phyloP scores from a whole-genome alignment of 148 eudicot genomes.

The Vaccinium vitisidaea region DNA sequence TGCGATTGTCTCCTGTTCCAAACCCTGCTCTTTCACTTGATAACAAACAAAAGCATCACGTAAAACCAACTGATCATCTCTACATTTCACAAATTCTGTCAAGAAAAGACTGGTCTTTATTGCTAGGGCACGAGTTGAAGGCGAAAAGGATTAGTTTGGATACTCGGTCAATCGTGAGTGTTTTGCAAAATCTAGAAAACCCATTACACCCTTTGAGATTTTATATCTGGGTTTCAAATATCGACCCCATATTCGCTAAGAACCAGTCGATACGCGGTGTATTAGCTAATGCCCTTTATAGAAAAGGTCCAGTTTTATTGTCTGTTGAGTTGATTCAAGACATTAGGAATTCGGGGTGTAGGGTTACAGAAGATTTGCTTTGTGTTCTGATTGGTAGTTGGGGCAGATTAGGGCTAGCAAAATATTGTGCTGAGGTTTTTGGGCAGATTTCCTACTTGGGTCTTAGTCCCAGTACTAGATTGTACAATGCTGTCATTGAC shows the following conservation, averaged over 20 bases:
- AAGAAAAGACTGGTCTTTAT: slow-evolving; percentile 78
- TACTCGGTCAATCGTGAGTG: slow-evolving; percentile 50
- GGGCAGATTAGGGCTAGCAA: slow-evolving; percentile 95
- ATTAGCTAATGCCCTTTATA: slow-evolving; percentile 50
- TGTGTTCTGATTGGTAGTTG: slow-evolving; percentile 84
- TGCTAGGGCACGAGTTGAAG: slow-evolving; percentile 72
- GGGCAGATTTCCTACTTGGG: slow-evolving; percentile 85
- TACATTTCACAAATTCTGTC: slow-evolving; percentile 53
- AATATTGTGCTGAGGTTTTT: slow-evolving; percentile 78
- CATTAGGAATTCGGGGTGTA: slow-evolving; percentile 51
- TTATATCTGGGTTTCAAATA: slow-evolving; percentile 74
- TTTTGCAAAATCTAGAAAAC: slow-evolving; percentile 80
- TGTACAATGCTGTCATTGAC: slow-evolving; percentile 95
- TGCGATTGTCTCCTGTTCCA: slow-evolving; percentile 16
- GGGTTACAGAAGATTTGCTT: slow-evolving; percentile 62
- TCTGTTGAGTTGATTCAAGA: slow-evolving; percentile 58
- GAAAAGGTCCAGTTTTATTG: slow-evolving; percentile 79
- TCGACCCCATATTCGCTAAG: slow-evolving; percentile 40
- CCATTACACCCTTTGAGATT: slow-evolving; percentile 53
- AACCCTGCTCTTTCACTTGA: slow-evolving; percentile 9
- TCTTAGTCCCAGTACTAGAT: slow-evolving; percentile 66
- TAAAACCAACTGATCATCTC: slow-evolving; percentile 44
- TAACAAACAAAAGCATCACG: slow-evolving; percentile 10
- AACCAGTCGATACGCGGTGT: slow-evolving; percentile 51
- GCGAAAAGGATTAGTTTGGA: slow-evolving; percentile 50